Conservation (phyloP, 2,329 filamentous ascomycete genomes). For the Fusarium sp. region DNA sequence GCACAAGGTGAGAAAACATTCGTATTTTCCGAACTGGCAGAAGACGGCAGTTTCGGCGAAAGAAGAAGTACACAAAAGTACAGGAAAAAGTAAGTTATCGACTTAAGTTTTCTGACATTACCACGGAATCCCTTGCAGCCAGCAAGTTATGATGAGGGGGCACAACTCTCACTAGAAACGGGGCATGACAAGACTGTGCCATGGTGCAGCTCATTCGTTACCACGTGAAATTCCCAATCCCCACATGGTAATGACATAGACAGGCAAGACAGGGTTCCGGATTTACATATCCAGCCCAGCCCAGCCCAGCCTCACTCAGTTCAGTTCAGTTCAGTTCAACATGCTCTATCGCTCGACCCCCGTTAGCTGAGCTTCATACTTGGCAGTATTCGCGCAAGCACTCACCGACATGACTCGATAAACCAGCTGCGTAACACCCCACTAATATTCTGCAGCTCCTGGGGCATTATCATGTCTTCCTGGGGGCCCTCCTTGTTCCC, state of each 20-base stretch:
- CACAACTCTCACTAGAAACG: neutral
- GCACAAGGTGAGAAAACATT: conserved; percentile 11
- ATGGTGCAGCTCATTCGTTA: neutral
- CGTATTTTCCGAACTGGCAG: neutral
- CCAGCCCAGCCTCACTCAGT: neutral
- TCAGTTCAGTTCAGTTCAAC: neutral
- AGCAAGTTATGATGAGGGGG: neutral
- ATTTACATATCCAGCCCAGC: conserved; percentile 4
- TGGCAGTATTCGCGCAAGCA: conserved; percentile 2
- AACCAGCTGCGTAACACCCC: conserved; percentile 16
- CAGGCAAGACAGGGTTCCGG: conserved; percentile 25
- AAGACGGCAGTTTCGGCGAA: neutral
- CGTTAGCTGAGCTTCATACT: conserved; percentile 1
- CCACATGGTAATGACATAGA: conserved; percentile 12
- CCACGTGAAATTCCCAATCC: conserved; percentile 13
- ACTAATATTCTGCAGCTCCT: conserved; percentile 17
- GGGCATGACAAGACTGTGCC: neutral
- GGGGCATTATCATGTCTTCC: conserved; percentile 16
- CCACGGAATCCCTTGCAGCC: conserved; percentile 27
- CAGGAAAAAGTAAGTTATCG: conserved; percentile 26
- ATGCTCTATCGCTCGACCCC: conserved; percentile 4
- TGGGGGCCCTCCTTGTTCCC: conserved; percentile 12
- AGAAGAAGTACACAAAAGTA: conserved; percentile 1
- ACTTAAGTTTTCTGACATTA: conserved; percentile 3
- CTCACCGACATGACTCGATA: conserved; percentile 19